These are phyloP conservation scores for Evansstolkia leycettana DNA, from an alignment of 495 filamentous ascomycete genomes.

Conservation along the genomic window DNA sequence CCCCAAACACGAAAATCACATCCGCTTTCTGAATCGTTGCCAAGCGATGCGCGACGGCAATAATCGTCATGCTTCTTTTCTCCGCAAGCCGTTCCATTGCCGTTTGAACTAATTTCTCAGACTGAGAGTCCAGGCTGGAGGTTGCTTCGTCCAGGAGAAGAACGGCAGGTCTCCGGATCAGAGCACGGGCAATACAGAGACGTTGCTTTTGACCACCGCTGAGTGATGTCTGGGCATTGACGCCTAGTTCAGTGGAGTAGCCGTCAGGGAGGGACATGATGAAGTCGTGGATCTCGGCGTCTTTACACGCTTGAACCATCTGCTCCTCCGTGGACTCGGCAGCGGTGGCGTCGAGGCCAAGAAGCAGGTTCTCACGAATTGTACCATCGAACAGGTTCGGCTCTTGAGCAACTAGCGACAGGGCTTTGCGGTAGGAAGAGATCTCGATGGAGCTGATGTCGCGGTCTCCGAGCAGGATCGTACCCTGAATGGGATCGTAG, in stretches of 20 bases:
- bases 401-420: constrained; percentile 54
- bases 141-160: constrained; percentile 67
- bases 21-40: constrained; percentile 61
- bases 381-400: constrained; percentile 50
- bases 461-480: constrained; percentile 38
- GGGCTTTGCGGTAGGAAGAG: constrained; percentile 31
- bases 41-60: constrained; percentile 60
- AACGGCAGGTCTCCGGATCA: constrained; percentile 51
- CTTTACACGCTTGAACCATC: constrained; percentile 39
- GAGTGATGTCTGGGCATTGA: constrained; percentile 38
- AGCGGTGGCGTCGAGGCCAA: constrained; percentile 36
- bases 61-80: constrained; percentile 43
- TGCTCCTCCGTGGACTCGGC: constrained; percentile 23
- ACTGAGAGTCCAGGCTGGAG: constrained; percentile 51
- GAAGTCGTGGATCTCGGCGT: constrained; percentile 48
- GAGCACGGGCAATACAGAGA: constrained; percentile 54
- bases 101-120: constrained; percentile 52
- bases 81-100: constrained; percentile 46
- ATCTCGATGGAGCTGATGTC: constrained; percentile 33
- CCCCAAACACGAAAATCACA: constrained; percentile 56
- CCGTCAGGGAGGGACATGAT: constrained; percentile 39
- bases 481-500: constrained; percentile 42
- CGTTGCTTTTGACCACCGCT: constrained; percentile 63
- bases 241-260: constrained; percentile 16
- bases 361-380: constrained; percentile 47